Evolutionary conservation across 2,329 filamentous ascomycete species (phyloP).

Genomic region (Neurospora sp.): DNA sequence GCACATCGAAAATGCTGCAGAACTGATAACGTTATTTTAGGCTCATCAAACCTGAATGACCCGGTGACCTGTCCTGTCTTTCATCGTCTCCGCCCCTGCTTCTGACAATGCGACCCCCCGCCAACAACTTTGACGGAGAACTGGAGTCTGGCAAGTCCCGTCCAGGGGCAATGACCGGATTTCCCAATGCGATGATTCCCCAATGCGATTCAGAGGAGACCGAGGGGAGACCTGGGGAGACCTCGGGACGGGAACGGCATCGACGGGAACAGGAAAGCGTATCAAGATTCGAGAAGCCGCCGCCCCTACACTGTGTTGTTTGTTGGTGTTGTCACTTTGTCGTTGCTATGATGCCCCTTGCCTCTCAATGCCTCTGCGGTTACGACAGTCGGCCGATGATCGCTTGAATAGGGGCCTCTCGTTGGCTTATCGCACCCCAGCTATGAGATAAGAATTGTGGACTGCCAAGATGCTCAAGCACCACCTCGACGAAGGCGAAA

Average conservation of each 20-base stretch:
- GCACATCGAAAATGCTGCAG: background rate
- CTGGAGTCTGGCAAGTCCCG: background rate
- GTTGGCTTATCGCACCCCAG: background rate
- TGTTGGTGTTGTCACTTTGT: background rate
- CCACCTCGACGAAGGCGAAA: background rate
- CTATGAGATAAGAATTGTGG: background rate
- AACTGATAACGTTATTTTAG: background rate
- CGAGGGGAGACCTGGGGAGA: background rate
- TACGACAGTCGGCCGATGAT: background rate
- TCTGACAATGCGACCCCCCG: background rate
- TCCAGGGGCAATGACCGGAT: background rate
- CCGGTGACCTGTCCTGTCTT: background rate
- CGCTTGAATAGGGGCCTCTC: background rate
- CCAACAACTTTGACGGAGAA: background rate
- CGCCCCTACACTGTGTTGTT: background rate
- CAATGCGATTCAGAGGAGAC: background rate
- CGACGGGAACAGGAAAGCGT: background rate
- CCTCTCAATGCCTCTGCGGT: background rate
- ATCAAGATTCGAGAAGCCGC: background rate
- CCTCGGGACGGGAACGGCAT: background rate
- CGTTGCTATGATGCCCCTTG: background rate
- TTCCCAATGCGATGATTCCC: background rate
- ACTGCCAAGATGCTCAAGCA: background rate
- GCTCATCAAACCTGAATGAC: background rate
- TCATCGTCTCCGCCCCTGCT: background rate